Percentiles rank a stretch among this genome's conserved stretches.
Conservation (phyloP, 1,284 basidiomycete species). For the Sphaerobolus stellatus region DNA sequence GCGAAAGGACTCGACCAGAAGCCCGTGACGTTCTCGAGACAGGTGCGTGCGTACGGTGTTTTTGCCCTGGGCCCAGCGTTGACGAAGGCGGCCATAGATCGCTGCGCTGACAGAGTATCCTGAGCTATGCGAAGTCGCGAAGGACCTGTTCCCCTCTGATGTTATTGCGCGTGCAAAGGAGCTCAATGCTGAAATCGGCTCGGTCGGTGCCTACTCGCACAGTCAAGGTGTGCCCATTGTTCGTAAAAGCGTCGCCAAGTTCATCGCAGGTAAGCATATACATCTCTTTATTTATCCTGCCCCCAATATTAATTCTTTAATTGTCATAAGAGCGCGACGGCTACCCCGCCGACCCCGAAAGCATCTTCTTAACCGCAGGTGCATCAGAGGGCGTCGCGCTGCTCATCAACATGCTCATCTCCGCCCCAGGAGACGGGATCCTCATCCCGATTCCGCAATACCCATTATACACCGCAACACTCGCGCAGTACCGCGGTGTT, state of each 20-base stretch:
- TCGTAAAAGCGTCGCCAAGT: conserved; percentile 85
- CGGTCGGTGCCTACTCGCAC: conserved; percentile 94
- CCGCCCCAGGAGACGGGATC: conserved; percentile 65
- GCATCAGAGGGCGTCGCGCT: conserved; percentile 92
- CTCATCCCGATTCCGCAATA: conserved; percentile 99
- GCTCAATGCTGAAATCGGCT: conserved; percentile 85
- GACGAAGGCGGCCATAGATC: conserved; percentile 48
- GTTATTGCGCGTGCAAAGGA: conserved; percentile 82
- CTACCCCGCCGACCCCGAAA: conserved; percentile 76
- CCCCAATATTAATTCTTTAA: neutral
- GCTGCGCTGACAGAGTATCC: conserved; percentile 93
- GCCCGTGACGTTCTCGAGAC: conserved; percentile 90
- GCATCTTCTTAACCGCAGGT: conserved; percentile 93
- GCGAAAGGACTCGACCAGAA: conserved; percentile 92
- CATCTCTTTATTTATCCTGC: neutral
- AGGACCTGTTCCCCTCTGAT: conserved; percentile 80
- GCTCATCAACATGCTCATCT: conserved; percentile 80
- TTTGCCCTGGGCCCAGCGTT: neutral
- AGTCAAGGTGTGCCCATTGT: conserved; percentile 92
- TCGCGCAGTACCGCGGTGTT: conserved; percentile 82
- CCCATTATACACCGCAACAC: conserved; percentile 93
- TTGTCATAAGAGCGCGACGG: conserved; percentile 76
- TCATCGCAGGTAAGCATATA: conserved; percentile 70
- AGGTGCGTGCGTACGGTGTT: conserved; percentile 53
- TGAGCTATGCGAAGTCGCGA: conserved; percentile 66